These are phyloP conservation scores for Bertia moriformis DNA, from an alignment of 2,329 filamentous ascomycete species.

Conservation along the genomic window DNA sequence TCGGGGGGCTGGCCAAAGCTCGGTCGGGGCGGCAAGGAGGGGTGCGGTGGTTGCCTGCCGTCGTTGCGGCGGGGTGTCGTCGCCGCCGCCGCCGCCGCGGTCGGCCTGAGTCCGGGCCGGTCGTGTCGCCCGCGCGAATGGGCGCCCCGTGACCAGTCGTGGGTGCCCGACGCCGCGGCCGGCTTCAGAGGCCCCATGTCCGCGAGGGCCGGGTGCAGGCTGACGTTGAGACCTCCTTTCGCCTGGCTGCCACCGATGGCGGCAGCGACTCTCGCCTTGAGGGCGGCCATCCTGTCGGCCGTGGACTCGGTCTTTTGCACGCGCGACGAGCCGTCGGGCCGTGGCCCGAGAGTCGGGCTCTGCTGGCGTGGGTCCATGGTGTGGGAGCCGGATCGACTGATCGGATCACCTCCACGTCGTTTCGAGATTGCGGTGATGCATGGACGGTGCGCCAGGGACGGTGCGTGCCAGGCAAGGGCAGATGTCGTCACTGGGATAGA, in stretches of 20 bases:
- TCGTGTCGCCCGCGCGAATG: too few species aligned
- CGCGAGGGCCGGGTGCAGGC: conserved; percentile 62
- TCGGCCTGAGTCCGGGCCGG: conserved; percentile 2
- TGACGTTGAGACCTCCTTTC: conserved; percentile 58
- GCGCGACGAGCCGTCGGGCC: conserved; percentile 35
- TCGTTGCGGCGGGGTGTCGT: conserved; percentile 5
- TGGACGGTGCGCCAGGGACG: too few species aligned
- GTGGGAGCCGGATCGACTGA: conserved; percentile 13
- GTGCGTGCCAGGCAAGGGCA: too few species aligned
- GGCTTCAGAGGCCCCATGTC: conserved; percentile 33
- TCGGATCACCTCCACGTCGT: too few species aligned
- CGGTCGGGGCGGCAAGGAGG: neutral
- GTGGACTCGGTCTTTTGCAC: conserved; percentile 40
- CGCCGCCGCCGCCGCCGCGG: too few species aligned
- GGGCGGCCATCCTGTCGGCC: conserved; percentile 56
- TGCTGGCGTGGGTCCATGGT: conserved; percentile 35
- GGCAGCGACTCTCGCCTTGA: conserved; percentile 68
- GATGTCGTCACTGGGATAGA: too few species aligned
- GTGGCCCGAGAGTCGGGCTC: conserved; percentile 36
- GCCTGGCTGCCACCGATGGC: conserved; percentile 41
- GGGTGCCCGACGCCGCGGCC: conserved; percentile 12
- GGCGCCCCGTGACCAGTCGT: too few species aligned
- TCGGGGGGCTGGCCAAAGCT: conserved; percentile 32
- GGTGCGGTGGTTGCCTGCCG: neutral
- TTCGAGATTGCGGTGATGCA: too few species aligned